Evolutionary conservation across 345 rosid species (phyloP).

Genomic region (Viola odorata): DNA sequence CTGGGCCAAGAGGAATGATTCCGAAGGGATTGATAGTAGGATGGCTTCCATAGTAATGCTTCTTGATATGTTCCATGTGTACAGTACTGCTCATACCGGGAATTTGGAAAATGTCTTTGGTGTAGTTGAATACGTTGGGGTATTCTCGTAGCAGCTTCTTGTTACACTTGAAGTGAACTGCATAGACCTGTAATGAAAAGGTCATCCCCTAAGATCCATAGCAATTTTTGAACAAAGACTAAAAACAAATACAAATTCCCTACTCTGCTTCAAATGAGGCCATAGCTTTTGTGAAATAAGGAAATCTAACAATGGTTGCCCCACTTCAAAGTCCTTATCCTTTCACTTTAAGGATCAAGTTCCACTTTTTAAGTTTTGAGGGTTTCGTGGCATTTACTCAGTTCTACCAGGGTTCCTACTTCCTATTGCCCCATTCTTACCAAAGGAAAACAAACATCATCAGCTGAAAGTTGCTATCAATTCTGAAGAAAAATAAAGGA

Average conservation of each 20-base stretch:
- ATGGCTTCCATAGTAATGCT: constrained; percentile 71
- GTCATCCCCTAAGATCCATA: neutral
- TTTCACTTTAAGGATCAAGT: neutral
- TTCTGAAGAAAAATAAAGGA: neutral
- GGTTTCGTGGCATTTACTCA: too few relatives aligned
- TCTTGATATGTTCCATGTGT: constrained; percentile 65
- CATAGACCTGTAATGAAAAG: constrained; percentile 43
- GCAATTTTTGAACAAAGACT: too few relatives aligned
- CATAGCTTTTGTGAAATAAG: neutral
- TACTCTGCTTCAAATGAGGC: neutral
- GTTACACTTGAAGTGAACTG: constrained; percentile 80
- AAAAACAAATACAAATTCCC: neutral
- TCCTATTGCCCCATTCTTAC: neutral
- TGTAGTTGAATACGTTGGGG: constrained; percentile 62
- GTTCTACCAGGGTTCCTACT: neutral
- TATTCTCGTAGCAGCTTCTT: constrained; percentile 64
- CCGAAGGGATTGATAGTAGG: constrained; percentile 64
- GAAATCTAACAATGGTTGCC: neutral
- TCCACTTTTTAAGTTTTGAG: too few relatives aligned
- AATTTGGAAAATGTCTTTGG: constrained; percentile 57
- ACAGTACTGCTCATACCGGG: constrained; percentile 57
- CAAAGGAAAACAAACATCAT: neutral
- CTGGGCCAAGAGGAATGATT: constrained; percentile 62
- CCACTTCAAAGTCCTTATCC: neutral
- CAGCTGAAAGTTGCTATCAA: neutral